Evolutionary conservation across 345 rosid genomes (phyloP).

Genomic region (Brassica nigra): DNA sequence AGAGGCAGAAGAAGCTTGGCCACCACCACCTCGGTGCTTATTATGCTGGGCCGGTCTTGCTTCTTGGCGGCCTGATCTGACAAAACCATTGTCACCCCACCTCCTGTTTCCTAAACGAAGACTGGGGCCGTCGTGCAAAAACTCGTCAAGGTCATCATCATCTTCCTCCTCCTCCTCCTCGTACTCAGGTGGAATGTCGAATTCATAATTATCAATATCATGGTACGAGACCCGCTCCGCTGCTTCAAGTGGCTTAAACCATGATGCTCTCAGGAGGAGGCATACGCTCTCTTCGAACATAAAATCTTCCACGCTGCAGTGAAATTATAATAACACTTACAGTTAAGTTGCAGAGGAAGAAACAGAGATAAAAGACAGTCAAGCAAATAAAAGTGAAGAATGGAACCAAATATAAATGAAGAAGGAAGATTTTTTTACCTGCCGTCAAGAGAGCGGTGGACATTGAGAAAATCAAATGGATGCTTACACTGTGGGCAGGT

Average conservation of each 20-base stretch:
- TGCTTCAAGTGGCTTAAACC: slow-evolving; percentile 66
- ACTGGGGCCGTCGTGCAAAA: slow-evolving; percentile 42
- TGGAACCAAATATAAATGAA: neutral
- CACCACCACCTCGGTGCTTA: slow-evolving; percentile 31
- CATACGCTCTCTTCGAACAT: slow-evolving; percentile 96
- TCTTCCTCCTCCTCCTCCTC: slow-evolving; percentile 32
- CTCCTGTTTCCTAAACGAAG: slow-evolving; percentile 79
- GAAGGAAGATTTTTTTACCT: slow-evolving; percentile 46
- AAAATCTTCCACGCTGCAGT: slow-evolving; percentile 70
- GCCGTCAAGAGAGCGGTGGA: slow-evolving; percentile 88
- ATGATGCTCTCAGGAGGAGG: slow-evolving; percentile 82
- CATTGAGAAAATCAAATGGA: slow-evolving; percentile 81
- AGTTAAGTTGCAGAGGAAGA: neutral
- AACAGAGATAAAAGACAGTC: neutral
- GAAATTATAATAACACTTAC: neutral
- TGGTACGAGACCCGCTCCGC: slow-evolving; percentile 50
- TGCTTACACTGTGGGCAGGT: slow-evolving; percentile 93
- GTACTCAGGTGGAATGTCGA: slow-evolving; percentile 46
- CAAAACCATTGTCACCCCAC: slow-evolving; percentile 96
- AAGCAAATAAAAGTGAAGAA: slow-evolving; percentile 6
- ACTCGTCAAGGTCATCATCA: slow-evolving; percentile 70
- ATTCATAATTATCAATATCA: slow-evolving; percentile 51
- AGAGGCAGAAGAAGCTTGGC: slow-evolving; percentile 49
- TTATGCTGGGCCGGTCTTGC: slow-evolving; percentile 62
- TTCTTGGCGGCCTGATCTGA: slow-evolving; percentile 83